phyloP scores from a whole-genome alignment of 139 green algal species.

The Raphidocelis subcapitata region DNA sequence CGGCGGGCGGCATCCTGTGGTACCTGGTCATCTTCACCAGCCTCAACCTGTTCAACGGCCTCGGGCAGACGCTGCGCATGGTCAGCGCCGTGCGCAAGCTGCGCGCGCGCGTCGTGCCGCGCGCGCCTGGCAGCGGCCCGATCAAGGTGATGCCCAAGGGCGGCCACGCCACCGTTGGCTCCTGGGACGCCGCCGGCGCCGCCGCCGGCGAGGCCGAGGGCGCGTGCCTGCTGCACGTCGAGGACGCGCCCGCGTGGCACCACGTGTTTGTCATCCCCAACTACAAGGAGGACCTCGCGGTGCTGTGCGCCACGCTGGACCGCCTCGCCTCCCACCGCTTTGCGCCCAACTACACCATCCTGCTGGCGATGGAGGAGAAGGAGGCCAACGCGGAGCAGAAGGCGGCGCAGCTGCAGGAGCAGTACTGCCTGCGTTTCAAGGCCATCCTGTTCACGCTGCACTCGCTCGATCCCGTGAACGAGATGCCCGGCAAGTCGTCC shows the following conservation, averaged over 20 bases:
- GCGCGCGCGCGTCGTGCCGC: not conserved
- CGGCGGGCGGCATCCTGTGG: conserved; percentile 9
- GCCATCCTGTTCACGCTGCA: conserved; percentile 34
- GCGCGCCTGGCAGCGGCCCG: not conserved
- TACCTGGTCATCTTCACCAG: conserved; percentile 19
- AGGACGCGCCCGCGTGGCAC: conserved; percentile 12
- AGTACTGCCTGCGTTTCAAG: conserved; percentile 31
- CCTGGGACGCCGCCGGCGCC: conserved; percentile 1
- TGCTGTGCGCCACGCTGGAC: conserved; percentile 31
- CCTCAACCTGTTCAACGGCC: conserved; percentile 19
- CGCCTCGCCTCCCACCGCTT: conserved; percentile 23
- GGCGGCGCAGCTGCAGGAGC: conserved; percentile 27
- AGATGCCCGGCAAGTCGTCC: conserved; percentile 41
- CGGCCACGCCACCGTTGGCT: conserved; percentile 4
- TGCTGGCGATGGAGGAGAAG: conserved; percentile 43
- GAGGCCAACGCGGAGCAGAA: conserved; percentile 31
- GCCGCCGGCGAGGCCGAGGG: conserved; percentile 8
- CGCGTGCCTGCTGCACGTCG: conserved; percentile 7
- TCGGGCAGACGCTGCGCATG: conserved; percentile 29
- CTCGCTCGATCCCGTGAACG: conserved; percentile 2
- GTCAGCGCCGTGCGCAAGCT: conserved; percentile 11
- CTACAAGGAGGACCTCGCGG: conserved; percentile 38
- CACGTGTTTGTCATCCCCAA: conserved; percentile 49
- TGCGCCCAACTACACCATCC: conserved; percentile 32
- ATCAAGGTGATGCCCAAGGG: conserved; percentile 19